These are phyloP conservation scores for Monascus ruber DNA, from an alignment of 2,329 filamentous ascomycete genomes.

Conservation along the genomic window DNA sequence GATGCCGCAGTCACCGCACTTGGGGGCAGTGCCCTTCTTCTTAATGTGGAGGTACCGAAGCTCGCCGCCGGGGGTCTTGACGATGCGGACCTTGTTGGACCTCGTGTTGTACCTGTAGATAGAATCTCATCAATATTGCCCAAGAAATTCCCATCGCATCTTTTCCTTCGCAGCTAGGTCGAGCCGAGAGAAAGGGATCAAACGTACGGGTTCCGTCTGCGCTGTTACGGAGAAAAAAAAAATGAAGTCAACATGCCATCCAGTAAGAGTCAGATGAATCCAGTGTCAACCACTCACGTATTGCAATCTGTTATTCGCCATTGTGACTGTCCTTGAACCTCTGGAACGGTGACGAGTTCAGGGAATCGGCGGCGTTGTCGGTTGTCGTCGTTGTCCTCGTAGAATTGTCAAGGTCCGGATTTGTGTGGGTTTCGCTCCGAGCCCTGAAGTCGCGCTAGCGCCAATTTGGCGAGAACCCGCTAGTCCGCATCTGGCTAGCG, in stretches of 20 bases:
- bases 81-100: conserved; percentile 90
- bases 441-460: conserved; percentile 18
- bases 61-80: conserved; percentile 94
- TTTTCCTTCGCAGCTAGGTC: conserved; percentile 5
- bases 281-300: conserved; percentile 27
- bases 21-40: conserved; percentile 96
- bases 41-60: conserved; percentile 97
- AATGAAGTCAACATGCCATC: conserved; percentile 15
- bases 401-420: conserved; percentile 30
- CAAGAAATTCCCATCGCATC: conserved; percentile 4
- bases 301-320: conserved; percentile 43
- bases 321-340: conserved; percentile 38
- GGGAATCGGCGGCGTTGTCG: conserved; percentile 31
- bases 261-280: neutral
- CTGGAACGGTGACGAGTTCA: conserved; percentile 27
- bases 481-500: conserved; percentile 18
- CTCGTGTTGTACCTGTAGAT: conserved; percentile 81
- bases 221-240: conserved; percentile 33
- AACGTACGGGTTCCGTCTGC: conserved; percentile 70
- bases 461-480: conserved; percentile 22
- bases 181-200: conserved; percentile 5
- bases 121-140: conserved; percentile 21
- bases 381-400: conserved; percentile 31
- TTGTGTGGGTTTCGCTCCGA: conserved; percentile 35
- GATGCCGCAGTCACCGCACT: conserved; percentile 97